Percentiles rank a stretch among this genome's conserved stretches.
Conservation (phyloP, 2,329 filamentous ascomycete genomes). For the Ophiocordyceps camponoti-saundersi region DNA sequence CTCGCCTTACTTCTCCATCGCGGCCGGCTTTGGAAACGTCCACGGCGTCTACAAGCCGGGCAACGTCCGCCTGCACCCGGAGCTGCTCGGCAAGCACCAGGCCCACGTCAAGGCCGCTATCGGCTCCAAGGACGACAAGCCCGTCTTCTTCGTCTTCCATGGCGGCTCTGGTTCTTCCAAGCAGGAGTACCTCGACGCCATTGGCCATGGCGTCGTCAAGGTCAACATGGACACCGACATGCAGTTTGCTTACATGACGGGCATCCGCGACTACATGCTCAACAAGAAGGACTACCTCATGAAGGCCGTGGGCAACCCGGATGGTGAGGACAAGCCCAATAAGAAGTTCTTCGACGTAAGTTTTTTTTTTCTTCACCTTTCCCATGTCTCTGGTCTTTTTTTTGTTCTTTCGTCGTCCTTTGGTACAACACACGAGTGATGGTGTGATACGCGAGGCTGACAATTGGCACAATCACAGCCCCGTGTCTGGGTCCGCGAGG, state of each 20-base stretch:
- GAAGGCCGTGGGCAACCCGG: constrained; percentile 82
- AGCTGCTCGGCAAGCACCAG: constrained; percentile 95
- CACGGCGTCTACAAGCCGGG: constrained; percentile 98
- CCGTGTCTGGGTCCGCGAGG: constrained; percentile 88
- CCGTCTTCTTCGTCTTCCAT: constrained; percentile 99
- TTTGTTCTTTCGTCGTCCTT: too few relatives aligned
- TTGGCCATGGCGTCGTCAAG: constrained; percentile 91
- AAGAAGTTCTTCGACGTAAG: constrained; percentile 73
- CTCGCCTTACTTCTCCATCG: constrained; percentile 94
- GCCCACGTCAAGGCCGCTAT: constrained; percentile 72
- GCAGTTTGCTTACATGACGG: constrained; percentile 83
- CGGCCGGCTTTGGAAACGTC: constrained; percentile 95
- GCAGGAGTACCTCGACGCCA: constrained; percentile 78
- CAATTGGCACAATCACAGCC: constrained; percentile 29
- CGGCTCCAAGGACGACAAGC: constrained; percentile 59
- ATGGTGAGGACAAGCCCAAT: constrained; percentile 94
- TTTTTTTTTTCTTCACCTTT: constrained; percentile 1
- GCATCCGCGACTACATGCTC: constrained; percentile 87
- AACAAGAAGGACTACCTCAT: constrained; percentile 91
- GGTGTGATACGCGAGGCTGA: neutral
- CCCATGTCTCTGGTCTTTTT: too few relatives aligned
- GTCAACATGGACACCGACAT: constrained; percentile 98
- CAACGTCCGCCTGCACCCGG: constrained; percentile 92
- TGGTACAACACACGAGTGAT: too few relatives aligned
- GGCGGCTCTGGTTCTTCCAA: constrained; percentile 86